Evolutionary conservation across 2,329 filamentous ascomycete species (phyloP).

Genomic region (Nothophaeocryptopus gaeumannii): DNA sequence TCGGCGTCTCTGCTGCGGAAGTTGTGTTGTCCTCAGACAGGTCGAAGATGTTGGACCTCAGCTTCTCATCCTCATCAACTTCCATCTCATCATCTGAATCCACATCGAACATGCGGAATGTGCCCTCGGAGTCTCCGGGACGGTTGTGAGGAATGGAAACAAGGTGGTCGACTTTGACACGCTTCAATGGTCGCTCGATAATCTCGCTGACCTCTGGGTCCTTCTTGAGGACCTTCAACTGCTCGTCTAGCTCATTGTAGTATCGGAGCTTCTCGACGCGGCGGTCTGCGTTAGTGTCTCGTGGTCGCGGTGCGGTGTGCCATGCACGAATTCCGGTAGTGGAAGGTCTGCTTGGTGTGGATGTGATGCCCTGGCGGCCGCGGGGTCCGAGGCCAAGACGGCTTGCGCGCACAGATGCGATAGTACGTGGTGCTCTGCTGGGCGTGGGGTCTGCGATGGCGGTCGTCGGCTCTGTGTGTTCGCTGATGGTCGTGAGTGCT

Average conservation of each 20-base stretch:
- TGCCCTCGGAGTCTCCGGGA: constrained; percentile 30
- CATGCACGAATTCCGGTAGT: constrained; percentile 12
- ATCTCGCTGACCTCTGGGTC: constrained; percentile 29
- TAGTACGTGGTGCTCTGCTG: constrained; percentile 9
- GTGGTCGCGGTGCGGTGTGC: constrained; percentile 18
- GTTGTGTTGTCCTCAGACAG: constrained; percentile 8
- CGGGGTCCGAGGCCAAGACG: neutral
- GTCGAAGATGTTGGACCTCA: constrained; percentile 26
- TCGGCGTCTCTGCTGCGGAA: constrained; percentile 1
- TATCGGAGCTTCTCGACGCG: constrained; percentile 28
- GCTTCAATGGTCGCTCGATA: constrained; percentile 27
- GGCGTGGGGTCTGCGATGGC: constrained; percentile 13
- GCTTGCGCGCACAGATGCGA: constrained; percentile 1
- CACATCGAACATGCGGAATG: constrained; percentile 31
- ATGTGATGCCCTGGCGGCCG: neutral
- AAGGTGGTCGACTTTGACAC: constrained; percentile 34
- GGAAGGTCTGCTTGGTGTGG: constrained; percentile 9
- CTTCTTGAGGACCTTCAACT: constrained; percentile 25
- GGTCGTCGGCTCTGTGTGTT: constrained; percentile 23
- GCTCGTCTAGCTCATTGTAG: constrained; percentile 20
- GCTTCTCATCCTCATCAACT: constrained; percentile 28
- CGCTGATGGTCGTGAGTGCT: constrained; percentile 25
- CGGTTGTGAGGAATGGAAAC: constrained; percentile 30
- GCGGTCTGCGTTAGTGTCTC: constrained; percentile 28
- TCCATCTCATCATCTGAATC: constrained; percentile 36